A percentile compares a stretch with the other conserved stretches of the same genome.
phyloP scores from a whole-genome alignment of 352 stramenopile species.

The Pseudoperonospora humuli region DNA sequence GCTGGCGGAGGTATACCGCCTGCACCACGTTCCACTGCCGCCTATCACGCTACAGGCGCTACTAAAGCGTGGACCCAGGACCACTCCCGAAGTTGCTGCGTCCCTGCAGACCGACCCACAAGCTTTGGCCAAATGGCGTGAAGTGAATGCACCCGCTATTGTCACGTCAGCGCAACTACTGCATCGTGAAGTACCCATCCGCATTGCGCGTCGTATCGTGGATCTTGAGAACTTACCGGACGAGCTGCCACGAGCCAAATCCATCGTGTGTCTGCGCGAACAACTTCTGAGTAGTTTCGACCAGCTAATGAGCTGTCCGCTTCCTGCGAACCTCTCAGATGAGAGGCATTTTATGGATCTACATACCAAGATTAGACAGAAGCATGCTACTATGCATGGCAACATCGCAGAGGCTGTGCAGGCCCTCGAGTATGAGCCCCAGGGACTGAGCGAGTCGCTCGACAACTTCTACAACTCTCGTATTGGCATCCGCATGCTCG shows the following conservation, averaged over 20 bases:
- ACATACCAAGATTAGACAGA: slow-evolving; percentile 41
- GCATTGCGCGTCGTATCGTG: slow-evolving; percentile 69
- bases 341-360: slow-evolving; percentile 58
- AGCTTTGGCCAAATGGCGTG: slow-evolving; percentile 49
- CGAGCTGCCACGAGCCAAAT: slow-evolving; percentile 44
- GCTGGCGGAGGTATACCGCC: slow-evolving; percentile 72
- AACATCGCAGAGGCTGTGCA: slow-evolving; percentile 59
- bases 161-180: slow-evolving; percentile 72
- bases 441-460: slow-evolving; percentile 51
- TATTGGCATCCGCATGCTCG: slow-evolving; percentile 76
- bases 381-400: slow-evolving; percentile 68
- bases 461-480: slow-evolving; percentile 81
- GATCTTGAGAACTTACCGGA: slow-evolving; percentile 77
- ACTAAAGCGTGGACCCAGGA: slow-evolving; percentile 51
- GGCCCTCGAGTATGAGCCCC: slow-evolving; percentile 44
- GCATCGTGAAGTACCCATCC: slow-evolving; percentile 74
- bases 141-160: slow-evolving; percentile 58
- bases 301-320: slow-evolving; percentile 49
- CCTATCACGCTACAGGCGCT: slow-evolving; percentile 75
- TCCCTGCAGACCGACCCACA: slow-evolving; percentile 44
- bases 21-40: slow-evolving; percentile 73
- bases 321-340: slow-evolving; percentile 44
- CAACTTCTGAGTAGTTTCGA: slow-evolving; percentile 67
- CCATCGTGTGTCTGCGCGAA: slow-evolving; percentile 58
- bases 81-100: slow-evolving; percentile 35